Conservation (phyloP, 2,329 filamentous ascomycete genomes). For the Fusarium sp. region DNA sequence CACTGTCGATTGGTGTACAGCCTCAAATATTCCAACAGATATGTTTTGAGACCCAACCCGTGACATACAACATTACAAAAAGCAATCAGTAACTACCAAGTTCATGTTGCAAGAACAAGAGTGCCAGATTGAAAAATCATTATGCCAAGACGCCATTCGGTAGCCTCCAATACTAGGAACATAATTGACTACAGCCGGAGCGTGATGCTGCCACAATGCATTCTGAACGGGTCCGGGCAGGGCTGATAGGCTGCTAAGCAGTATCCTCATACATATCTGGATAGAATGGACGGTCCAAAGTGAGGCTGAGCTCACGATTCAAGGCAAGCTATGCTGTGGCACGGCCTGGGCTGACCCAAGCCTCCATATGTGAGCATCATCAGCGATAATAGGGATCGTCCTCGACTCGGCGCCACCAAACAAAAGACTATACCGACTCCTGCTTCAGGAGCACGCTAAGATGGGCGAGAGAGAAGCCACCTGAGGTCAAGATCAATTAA, state of each 20-base stretch:
- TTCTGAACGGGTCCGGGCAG: not conserved
- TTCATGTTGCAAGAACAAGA: not conserved
- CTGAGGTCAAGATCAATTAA: conserved; percentile 23
- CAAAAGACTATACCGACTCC: not conserved
- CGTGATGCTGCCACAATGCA: not conserved
- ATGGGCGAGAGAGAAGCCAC: conserved; percentile 5
- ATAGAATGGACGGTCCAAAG: not conserved
- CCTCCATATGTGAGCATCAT: conserved; percentile 5
- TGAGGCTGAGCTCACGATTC: conserved; percentile 5
- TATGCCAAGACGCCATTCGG: not conserved
- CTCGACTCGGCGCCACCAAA: not conserved
- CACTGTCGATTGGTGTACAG: not conserved
- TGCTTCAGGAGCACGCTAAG: conserved; percentile 8
- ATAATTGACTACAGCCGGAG: not conserved
- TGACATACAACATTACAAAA: not conserved
- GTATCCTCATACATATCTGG: not conserved
- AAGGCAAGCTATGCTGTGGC: conserved; percentile 16
- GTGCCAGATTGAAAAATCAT: not conserved
- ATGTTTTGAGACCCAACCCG: not conserved
- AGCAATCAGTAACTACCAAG: not conserved
- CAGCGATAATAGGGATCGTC: conserved; percentile 11
- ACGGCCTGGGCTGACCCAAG: conserved; percentile 22
- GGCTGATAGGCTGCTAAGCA: not conserved
- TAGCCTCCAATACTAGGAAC: not conserved
- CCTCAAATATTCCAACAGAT: not conserved